Evolutionary conservation across 345 rosid genomes (phyloP), one percentile per base, ranked within the genome.

Genomic region (Populus nigra): DNA sequence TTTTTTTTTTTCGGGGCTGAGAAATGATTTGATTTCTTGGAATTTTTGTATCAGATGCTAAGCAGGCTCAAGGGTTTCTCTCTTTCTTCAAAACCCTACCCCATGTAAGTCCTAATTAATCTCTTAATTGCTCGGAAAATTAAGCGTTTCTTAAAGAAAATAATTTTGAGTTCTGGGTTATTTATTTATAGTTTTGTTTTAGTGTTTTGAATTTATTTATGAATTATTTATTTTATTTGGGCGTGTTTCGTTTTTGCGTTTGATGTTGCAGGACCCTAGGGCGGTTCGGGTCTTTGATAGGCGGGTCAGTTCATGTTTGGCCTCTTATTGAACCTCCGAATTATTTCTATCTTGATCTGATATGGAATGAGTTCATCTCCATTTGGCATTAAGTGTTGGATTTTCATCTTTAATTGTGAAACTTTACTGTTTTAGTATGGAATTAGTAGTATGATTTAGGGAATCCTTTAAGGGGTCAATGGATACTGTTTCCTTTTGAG

Each of bases 1-100:
- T 35, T 18, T 63, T 68, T 69, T 43, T 11, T 33, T 3, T 81
- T 68, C 15, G 68, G 68, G 73, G 77, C 17, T 82, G 72, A 76
- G n/a, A 73, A 72, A 57, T 75, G 53, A 84, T 39, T 23, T 71
- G 27, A 68, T 61, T 68, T 39, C 25, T 72, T 72, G 72, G 7
- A 20, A 72, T 65, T 25, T 22, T 50, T 31, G 68, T 73, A 73
- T 31, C 62, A 95, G 98, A 93, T 88, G 91, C 91, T 65, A 93
- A 90, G 89, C 99, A 96, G 83, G 94, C 99, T 77, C 96, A 91
- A 81, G 99, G 99, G 80, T 96, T 96, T 86, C 91, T 96, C 74
- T 89, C 94, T 13, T 96, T 96, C 90, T 96, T 91, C 91, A 96
- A 89, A 88, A 88, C 92, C 79, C 93, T 96, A 68, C 92, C 96